A percentile compares a stretch with the other conserved stretches of the same genome.
These are phyloP conservation scores for Eucalyptus tenuipes DNA, from an alignment of 345 rosid genomes.

Conservation along the genomic window DNA sequence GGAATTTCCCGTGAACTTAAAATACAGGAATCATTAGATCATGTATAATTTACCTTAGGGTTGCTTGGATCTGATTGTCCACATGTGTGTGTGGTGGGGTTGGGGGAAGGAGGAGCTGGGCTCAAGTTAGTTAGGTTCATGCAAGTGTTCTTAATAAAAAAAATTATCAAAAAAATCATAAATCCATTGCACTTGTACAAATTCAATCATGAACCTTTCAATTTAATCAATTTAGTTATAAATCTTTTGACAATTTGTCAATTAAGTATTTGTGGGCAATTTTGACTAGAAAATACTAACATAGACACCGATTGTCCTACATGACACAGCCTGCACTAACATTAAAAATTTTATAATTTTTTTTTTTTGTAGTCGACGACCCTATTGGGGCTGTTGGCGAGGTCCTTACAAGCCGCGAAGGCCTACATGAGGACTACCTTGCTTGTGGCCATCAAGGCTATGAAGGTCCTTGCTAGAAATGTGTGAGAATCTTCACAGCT, in stretches of 20 bases:
- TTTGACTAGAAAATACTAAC: rapidly evolving
- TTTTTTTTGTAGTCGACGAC: rapidly evolving
- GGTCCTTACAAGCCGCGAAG: not conserved
- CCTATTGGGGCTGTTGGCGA: rapidly evolving
- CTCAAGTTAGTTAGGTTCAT: not conserved
- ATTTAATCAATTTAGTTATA: too few species aligned
- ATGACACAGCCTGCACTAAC: rapidly evolving
- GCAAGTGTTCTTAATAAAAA: not conserved
- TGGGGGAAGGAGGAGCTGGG: not conserved
- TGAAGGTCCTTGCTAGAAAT: not conserved
- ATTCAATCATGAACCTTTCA: rapidly evolving
- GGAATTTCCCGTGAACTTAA: not conserved
- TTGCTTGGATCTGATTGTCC: not conserved
- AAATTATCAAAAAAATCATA: not conserved
- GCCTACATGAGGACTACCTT: not conserved
- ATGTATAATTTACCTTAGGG: not conserved
- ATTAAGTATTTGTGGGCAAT: too few species aligned
- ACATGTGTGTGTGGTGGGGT: not conserved
- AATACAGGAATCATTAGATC: not conserved
- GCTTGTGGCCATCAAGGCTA: not conserved
- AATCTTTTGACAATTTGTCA: too few species aligned
- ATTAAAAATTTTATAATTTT: too few species aligned
- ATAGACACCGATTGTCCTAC: rapidly evolving
- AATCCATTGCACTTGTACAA: too few species aligned
- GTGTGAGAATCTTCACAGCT: rapidly evolving